Evolutionary conservation across 108 stramenopile species (phyloP).

Genomic region (Skeletonema tropicum): DNA sequence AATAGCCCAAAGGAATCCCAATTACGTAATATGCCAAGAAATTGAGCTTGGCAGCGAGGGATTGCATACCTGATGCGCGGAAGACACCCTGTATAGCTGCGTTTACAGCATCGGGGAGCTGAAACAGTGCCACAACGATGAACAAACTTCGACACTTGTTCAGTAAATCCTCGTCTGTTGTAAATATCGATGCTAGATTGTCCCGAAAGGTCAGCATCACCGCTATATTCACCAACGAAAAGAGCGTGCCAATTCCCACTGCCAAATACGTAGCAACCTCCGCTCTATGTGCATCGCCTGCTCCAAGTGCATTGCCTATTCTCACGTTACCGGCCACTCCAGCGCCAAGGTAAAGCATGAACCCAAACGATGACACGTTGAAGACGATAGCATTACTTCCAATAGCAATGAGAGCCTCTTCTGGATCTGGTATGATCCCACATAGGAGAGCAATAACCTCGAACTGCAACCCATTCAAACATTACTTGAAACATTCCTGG

Average conservation of each 20-base stretch:
- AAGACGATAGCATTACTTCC: conserved; percentile 44
- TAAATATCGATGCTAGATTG: conserved; percentile 35
- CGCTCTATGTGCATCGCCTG: conserved; percentile 47
- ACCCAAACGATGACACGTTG: conserved; percentile 28
- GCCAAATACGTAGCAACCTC: conserved; percentile 30
- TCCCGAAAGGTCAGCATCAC: conserved; percentile 30
- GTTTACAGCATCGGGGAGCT: conserved; percentile 48
- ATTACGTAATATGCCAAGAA: conserved; percentile 51
- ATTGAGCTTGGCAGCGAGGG: conserved; percentile 40
- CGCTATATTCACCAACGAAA: conserved; percentile 30
- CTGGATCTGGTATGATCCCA: conserved; percentile 31
- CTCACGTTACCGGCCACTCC: conserved; percentile 41
- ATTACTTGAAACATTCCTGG: conserved; percentile 46
- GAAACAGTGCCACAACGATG: conserved; percentile 41
- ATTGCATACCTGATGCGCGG: conserved; percentile 41
- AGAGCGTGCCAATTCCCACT: conserved; percentile 5
- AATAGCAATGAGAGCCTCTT: conserved; percentile 42
- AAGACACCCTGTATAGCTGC: conserved; percentile 39
- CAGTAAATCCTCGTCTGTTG: conserved; percentile 36
- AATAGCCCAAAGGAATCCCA: conserved; percentile 47
- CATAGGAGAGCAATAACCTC: conserved; percentile 46
- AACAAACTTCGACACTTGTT: no score
- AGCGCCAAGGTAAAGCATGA: conserved; percentile 46
- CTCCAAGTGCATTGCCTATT: conserved; percentile 52
- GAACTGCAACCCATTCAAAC: conserved; percentile 55